A percentile compares a stretch with the other conserved stretches of the same genome.
phyloP scores from a whole-genome alignment of 1,284 basidiomycete genomes.

The Tilletia walkeri region DNA sequence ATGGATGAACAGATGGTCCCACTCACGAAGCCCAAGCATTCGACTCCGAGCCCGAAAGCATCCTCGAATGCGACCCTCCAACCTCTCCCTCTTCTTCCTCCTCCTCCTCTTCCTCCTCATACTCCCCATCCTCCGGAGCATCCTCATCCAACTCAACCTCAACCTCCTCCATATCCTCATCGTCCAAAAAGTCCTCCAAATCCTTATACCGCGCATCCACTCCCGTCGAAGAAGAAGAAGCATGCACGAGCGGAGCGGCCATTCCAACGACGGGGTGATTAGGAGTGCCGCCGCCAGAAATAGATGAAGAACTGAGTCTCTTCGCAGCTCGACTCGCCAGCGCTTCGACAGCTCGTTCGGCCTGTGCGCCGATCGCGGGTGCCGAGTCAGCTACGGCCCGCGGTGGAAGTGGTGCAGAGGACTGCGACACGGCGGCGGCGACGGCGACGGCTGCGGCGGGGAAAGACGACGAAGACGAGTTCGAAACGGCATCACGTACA shows the following conservation, averaged over 20 bases:
- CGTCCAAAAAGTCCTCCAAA: conserved; percentile 48
- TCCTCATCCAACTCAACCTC: conserved; percentile 31
- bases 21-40: conserved; percentile 12
- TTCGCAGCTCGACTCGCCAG: conserved; percentile 1
- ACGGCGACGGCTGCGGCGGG: background rate
- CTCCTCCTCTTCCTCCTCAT: conserved; percentile 19
- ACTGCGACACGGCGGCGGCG: too few species aligned
- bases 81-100: conserved; percentile 25
- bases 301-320: background rate
- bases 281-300: background rate
- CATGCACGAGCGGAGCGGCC: conserved; percentile 30
- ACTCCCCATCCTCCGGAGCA: conserved; percentile 44
- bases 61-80: background rate
- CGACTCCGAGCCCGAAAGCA: conserved; percentile 9
- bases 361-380: background rate
- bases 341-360: background rate
- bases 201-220: conserved; percentile 40
- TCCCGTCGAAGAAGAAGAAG: conserved; percentile 19
- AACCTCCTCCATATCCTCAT: conserved; percentile 29
- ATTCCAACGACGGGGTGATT: background rate
- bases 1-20: background rate
- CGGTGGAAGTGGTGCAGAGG: too few species aligned
- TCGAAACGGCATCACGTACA: background rate
- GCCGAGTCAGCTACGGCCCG: background rate
- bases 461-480: background rate